phyloP scores from a whole-genome alignment of 768 basidiomycete genomes.

The Lactarius hatsudake region DNA sequence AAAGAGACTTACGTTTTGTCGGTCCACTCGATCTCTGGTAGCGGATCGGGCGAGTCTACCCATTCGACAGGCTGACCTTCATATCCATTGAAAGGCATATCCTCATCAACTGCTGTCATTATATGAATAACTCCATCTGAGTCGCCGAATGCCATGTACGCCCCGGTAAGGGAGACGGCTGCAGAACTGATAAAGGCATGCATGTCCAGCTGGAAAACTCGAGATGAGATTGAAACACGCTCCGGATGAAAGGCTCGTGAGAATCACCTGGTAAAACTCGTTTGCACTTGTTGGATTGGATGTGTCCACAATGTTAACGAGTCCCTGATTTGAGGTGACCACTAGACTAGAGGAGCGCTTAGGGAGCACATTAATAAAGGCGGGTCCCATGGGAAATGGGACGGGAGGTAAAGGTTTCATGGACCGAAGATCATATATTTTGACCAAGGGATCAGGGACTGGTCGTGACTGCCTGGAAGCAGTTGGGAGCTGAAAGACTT shows the following conservation, averaged over 20 bases:
- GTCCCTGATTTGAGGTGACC: constrained; percentile 75
- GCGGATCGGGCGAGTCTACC: constrained; percentile 68
- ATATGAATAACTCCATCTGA: constrained; percentile 82
- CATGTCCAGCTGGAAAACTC: constrained; percentile 55
- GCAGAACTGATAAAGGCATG: constrained; percentile 74
- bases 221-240: background rate
- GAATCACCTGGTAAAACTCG: constrained; percentile 75
- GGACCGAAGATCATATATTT: constrained; percentile 85
- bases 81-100: constrained; percentile 81
- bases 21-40: constrained; percentile 77
- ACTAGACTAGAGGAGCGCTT: constrained; percentile 70
- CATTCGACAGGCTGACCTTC: constrained; percentile 84
- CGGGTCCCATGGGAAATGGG: constrained; percentile 82
- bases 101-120: constrained; percentile 67
- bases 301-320: constrained; percentile 83
- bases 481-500: background rate
- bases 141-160: constrained; percentile 93
- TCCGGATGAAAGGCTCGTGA: background rate
- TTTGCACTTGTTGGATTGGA: constrained; percentile 61
- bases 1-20: constrained; percentile 62
- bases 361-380: constrained; percentile 80
- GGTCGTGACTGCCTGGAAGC: constrained; percentile 75
- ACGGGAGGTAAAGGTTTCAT: constrained; percentile 82
- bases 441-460: constrained; percentile 87
- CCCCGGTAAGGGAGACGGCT: constrained; percentile 80